These are phyloP conservation scores for Exophiala xenobiotica DNA, from an alignment of 2,329 filamentous ascomycete genomes.

Conservation along the genomic window DNA sequence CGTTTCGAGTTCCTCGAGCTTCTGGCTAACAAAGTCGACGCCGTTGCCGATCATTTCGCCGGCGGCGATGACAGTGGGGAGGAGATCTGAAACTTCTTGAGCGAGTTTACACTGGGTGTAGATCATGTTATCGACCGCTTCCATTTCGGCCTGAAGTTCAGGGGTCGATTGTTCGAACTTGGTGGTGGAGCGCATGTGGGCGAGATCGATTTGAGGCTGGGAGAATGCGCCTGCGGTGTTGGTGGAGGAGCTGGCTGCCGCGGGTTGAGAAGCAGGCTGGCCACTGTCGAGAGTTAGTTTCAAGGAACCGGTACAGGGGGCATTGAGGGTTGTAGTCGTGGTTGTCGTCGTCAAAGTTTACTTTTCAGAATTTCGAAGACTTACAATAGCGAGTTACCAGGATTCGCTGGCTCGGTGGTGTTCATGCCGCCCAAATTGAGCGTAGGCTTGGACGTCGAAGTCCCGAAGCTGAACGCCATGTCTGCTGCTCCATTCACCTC, in stretches of 20 bases:
- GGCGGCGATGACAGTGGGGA: conserved; percentile 62
- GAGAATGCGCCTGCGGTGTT: conserved; percentile 58
- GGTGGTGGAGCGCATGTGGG: conserved; percentile 78
- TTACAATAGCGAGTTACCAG: conserved; percentile 19
- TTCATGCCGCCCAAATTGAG: conserved; percentile 21
- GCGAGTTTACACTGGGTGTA: conserved; percentile 71
- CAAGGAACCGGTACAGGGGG: not conserved
- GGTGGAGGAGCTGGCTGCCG: conserved; percentile 20
- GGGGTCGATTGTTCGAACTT: conserved; percentile 88
- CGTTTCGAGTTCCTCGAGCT: conserved; percentile 62
- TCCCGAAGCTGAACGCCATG: conserved; percentile 25
- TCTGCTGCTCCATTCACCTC: not conserved
- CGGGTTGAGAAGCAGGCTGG: conserved; percentile 11
- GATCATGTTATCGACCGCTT: conserved; percentile 75
- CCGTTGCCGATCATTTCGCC: conserved; percentile 65
- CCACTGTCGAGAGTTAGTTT: conserved; percentile 9
- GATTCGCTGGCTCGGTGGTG: conserved; percentile 11
- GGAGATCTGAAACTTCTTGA: conserved; percentile 72
- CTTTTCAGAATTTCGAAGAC: conserved; percentile 1
- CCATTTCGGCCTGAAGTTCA: conserved; percentile 74
- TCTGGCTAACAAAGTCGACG: conserved; percentile 62
- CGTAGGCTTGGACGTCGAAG: conserved; percentile 16
- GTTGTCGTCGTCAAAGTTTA: not conserved
- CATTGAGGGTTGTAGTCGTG: not conserved
- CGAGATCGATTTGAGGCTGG: conserved; percentile 75